Evolutionary conservation across 768 basidiomycete genomes (phyloP).

Genomic region (Steccherinum ochraceum): DNA sequence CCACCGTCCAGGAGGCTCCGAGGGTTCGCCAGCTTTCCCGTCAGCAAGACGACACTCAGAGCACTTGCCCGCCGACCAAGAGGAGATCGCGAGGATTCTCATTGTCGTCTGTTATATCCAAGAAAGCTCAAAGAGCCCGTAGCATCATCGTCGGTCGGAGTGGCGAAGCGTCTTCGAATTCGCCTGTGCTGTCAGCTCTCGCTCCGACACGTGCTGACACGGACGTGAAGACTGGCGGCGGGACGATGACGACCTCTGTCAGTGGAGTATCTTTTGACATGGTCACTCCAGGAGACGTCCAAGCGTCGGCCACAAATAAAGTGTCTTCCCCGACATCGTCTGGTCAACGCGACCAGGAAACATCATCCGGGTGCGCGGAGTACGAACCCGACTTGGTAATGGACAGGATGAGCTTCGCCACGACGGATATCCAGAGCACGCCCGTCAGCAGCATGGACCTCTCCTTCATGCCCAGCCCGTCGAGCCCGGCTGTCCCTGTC

Average conservation of each 20-base stretch:
- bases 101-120: slow-evolving; percentile 17
- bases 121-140: slow-evolving; percentile 12
- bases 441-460: slow-evolving; percentile 2
- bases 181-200: background rate
- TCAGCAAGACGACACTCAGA: background rate
- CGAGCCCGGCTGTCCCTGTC: slow-evolving; percentile 1
- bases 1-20: background rate
- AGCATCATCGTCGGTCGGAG: slow-evolving; percentile 4
- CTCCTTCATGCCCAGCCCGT: background rate
- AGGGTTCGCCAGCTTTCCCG: background rate
- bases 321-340: background rate
- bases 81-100: slow-evolving; percentile 20
- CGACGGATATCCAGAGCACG: slow-evolving; percentile 4
- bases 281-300: slow-evolving; percentile 5
- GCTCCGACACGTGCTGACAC: background rate
- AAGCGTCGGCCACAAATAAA: background rate
- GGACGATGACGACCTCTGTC: slow-evolving; percentile 3
- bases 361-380: slow-evolving; percentile 5
- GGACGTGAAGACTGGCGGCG: background rate
- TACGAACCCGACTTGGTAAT: slow-evolving; percentile 17
- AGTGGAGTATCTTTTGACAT: slow-evolving; percentile 9
- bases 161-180: background rate
- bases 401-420: slow-evolving; percentile 23
- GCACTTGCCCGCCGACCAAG: slow-evolving; percentile 1
- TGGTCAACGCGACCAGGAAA: background rate